Evolutionary conservation across 352 stramenopile genomes (phyloP).

Genomic region (Phytophthora cryptogea): DNA sequence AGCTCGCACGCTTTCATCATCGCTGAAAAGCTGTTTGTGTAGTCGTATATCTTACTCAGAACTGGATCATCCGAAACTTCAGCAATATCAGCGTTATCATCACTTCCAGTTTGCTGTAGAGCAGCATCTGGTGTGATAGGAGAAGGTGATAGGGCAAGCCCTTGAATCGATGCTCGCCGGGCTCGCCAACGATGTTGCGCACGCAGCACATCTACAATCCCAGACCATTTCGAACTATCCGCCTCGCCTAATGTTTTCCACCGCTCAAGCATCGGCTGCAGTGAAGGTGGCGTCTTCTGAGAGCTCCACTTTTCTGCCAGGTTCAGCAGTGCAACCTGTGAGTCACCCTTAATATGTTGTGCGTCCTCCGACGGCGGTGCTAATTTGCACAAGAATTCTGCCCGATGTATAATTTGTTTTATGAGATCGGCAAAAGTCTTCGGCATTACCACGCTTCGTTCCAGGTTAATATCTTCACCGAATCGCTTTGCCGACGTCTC

Average conservation of each 20-base stretch:
- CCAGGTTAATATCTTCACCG: slow-evolving; percentile 44
- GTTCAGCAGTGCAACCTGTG: slow-evolving; percentile 77
- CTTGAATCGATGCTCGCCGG: slow-evolving; percentile 56
- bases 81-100: slow-evolving; percentile 8
- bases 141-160: slow-evolving; percentile 2
- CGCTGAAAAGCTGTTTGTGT: slow-evolving; percentile 71
- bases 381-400: slow-evolving; percentile 76
- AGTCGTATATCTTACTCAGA: slow-evolving; percentile 45
- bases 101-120: slow-evolving; percentile 7
- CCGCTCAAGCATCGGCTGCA: slow-evolving; percentile 87
- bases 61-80: slow-evolving; percentile 25
- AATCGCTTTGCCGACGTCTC: slow-evolving; percentile 5
- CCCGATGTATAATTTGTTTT: slow-evolving; percentile 66
- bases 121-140: not conserved
- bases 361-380: slow-evolving; percentile 75
- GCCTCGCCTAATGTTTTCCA: slow-evolving; percentile 79
- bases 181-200: slow-evolving; percentile 69
- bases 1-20: slow-evolving; percentile 88
- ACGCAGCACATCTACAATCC: slow-evolving; percentile 81
- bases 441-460: slow-evolving; percentile 65
- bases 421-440: slow-evolving; percentile 73
- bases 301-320: slow-evolving; percentile 87
- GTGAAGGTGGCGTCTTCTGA: slow-evolving; percentile 76
- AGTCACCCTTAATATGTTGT: slow-evolving; percentile 66
- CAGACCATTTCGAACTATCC: slow-evolving; percentile 86